Evolutionary conservation across 805 yeast species (phyloP).

Genomic region (Ogataea glucozyma): DNA sequence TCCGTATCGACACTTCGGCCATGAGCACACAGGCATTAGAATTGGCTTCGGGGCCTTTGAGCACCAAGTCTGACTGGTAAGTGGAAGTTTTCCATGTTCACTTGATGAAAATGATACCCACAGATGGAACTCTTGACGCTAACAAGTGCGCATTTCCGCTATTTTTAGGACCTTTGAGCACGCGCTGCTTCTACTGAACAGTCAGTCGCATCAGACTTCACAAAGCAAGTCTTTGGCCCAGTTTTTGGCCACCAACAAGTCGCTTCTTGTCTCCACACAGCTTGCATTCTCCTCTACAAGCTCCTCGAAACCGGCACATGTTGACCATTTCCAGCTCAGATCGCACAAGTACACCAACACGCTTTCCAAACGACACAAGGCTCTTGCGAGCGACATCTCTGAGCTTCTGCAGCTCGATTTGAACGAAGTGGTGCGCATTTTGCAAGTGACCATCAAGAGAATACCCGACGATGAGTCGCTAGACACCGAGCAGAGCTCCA

Average conservation of each 20-base stretch:
- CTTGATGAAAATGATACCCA: neutral
- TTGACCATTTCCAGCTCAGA: slow-evolving; percentile 16
- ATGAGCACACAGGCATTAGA: slow-evolving; percentile 5
- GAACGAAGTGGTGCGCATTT: slow-evolving; percentile 50
- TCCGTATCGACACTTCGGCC: neutral
- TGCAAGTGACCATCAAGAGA: slow-evolving; percentile 40
- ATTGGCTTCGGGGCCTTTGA: slow-evolving; percentile 5
- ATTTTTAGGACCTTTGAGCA: slow-evolving; percentile 30
- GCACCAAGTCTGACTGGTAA: slow-evolving; percentile 16
- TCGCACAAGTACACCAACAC: slow-evolving; percentile 14
- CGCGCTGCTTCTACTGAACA: slow-evolving; percentile 18
- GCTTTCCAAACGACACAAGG: slow-evolving; percentile 34
- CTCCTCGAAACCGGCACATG: neutral
- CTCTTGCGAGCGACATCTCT: slow-evolving; percentile 44
- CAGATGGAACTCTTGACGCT: neutral
- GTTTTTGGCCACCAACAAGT: slow-evolving; percentile 16
- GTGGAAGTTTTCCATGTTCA: neutral
- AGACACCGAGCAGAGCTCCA: slow-evolving; percentile 18
- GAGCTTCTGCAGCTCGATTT: slow-evolving; percentile 40
- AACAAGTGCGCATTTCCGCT: no score
- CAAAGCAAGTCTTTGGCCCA: slow-evolving; percentile 10
- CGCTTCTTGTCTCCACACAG: slow-evolving; percentile 15
- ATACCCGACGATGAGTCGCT: slow-evolving; percentile 36
- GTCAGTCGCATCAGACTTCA: slow-evolving; percentile 13
- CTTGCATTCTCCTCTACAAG: slow-evolving; percentile 17